Evolutionary conservation across 805 yeast species (phyloP).

Genomic region (Starmerella floricola): DNA sequence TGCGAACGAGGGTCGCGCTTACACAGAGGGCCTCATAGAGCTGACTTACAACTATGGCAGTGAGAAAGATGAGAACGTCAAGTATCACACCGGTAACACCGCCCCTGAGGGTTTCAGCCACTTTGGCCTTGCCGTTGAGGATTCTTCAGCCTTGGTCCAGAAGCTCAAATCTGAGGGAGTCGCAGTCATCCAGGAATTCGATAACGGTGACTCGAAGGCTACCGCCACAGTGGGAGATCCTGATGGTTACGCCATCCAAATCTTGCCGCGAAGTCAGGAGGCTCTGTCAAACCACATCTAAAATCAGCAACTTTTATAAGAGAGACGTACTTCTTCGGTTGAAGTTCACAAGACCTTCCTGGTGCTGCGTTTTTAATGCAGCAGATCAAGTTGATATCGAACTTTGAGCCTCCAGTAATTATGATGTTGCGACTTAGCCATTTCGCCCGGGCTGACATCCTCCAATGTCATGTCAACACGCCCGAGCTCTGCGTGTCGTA

Average conservation of each 20-base stretch:
- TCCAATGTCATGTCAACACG: no score
- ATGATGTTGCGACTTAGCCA: no score
- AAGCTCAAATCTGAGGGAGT: slow-evolving; percentile 38
- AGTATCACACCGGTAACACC: slow-evolving; percentile 75
- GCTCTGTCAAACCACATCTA: slow-evolving; percentile 14
- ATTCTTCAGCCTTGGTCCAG: slow-evolving; percentile 44
- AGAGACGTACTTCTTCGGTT: no score
- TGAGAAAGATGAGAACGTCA: slow-evolving; percentile 60
- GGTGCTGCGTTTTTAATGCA: no score
- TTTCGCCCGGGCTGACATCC: no score
- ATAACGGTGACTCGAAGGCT: slow-evolving; percentile 42
- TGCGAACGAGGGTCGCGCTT: slow-evolving; percentile 30
- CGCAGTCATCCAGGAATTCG: slow-evolving; percentile 33
- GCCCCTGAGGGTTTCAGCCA: slow-evolving; percentile 79
- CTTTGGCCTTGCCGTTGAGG: slow-evolving; percentile 60
- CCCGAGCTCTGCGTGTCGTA: no score
- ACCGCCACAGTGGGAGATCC: slow-evolving; percentile 77
- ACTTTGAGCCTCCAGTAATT: no score
- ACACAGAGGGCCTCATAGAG: slow-evolving; percentile 64
- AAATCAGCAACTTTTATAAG: no score
- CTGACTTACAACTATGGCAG: slow-evolving; percentile 95
- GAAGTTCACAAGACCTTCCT: no score
- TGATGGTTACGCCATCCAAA: slow-evolving; percentile 77
- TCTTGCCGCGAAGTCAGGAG: slow-evolving; percentile 37
- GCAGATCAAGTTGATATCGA: no score